These are phyloP conservation scores for Komagataella populi DNA, from an alignment of 805 yeast genomes.

Conservation along the genomic window DNA sequence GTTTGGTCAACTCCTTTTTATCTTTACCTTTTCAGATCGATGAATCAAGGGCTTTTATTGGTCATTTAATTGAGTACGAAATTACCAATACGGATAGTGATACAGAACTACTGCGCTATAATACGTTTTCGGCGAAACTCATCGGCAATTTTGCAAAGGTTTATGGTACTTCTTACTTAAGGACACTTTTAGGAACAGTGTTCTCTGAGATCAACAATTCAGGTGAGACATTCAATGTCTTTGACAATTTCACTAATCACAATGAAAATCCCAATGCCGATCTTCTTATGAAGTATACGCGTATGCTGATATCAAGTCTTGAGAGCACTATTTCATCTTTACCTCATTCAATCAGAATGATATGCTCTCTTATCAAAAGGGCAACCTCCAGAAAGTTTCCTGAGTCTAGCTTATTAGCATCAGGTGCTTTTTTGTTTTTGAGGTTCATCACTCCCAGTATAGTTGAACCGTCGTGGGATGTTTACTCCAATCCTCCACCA, in stretches of 20 bases:
- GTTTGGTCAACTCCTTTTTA: slow-evolving; percentile 46
- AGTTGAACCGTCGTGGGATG: slow-evolving; percentile 64
- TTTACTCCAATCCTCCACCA: not conserved
- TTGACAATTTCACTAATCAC: slow-evolving; percentile 12
- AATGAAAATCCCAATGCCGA: slow-evolving; percentile 26
- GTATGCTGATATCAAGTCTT: not conserved
- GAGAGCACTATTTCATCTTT: slow-evolving; percentile 12
- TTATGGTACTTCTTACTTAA: not conserved
- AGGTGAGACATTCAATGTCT: slow-evolving; percentile 1
- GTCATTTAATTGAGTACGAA: not conserved
- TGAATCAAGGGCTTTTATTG: not conserved
- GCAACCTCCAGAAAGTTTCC: slow-evolving; percentile 52
- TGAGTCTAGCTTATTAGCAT: slow-evolving; percentile 52
- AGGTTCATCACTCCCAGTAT: slow-evolving; percentile 81
- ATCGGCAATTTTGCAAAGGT: not conserved
- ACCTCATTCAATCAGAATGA: slow-evolving; percentile 60
- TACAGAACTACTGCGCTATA: not conserved
- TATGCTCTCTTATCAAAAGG: slow-evolving; percentile 51
- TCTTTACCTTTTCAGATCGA: not conserved
- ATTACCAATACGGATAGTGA: not conserved
- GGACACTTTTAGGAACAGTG: not conserved
- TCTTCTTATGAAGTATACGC: slow-evolving; percentile 29
- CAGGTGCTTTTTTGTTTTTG: slow-evolving; percentile 78
- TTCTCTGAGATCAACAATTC: not conserved
- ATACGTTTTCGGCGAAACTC: not conserved